phyloP scores from a whole-genome alignment of 768 basidiomycete genomes.

The Mycena leptocephala region DNA sequence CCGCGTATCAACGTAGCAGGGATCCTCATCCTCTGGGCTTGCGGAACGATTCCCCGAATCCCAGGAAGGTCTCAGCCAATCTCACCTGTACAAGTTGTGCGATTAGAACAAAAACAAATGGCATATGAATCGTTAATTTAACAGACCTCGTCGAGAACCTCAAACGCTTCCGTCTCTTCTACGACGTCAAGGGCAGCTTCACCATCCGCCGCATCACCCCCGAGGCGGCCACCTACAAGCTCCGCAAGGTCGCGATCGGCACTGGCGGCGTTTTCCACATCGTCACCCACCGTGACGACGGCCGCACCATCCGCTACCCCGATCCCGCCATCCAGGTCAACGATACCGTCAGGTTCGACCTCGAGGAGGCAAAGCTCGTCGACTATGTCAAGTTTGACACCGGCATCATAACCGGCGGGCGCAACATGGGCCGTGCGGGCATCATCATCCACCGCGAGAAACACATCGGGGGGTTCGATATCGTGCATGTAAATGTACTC shows the following conservation, averaged over 20 bases:
- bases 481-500: constrained; percentile 90
- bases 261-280: constrained; percentile 96
- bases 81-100: too few species aligned
- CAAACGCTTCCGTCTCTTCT: constrained; percentile 98
- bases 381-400: too few species aligned
- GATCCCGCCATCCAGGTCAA: too few species aligned
- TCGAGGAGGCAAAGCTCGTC: too few species aligned
- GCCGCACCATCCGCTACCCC: constrained; percentile 99
- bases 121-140: too few species aligned
- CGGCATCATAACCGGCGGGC: constrained; percentile 97
- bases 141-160: too few species aligned
- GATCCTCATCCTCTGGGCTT: too few species aligned
- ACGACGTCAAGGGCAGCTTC: constrained; percentile 99
- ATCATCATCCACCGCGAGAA: constrained; percentile 97
- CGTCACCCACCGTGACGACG: constrained; percentile 99
- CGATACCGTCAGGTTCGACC: too few species aligned
- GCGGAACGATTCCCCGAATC: too few species aligned
- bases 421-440: constrained; percentile 99
- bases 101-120: too few species aligned
- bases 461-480: constrained; percentile 98
- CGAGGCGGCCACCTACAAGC: constrained; percentile 97
- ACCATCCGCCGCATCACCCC: constrained; percentile 99
- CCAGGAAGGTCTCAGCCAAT: too few species aligned
- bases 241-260: constrained; percentile 92
- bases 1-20: too few species aligned